Evolutionary conservation across 139 green algal genomes (phyloP), one percentile per base, ranked within the genome.

Genomic region (Chlorella sorokiniana): DNA sequence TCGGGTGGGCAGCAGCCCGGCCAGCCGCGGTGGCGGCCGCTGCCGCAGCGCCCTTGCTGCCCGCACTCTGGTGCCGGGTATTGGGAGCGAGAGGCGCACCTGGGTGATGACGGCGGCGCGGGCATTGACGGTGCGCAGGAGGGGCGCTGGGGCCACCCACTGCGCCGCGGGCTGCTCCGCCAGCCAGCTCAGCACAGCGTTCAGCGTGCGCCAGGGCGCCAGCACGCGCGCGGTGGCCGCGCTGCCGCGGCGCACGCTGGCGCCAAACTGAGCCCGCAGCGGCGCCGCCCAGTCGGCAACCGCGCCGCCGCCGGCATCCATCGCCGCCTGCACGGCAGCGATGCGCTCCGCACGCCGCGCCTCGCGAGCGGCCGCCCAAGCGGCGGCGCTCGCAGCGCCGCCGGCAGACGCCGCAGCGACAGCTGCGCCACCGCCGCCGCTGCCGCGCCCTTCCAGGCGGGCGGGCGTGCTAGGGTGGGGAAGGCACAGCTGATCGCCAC

Each of bases 41-140:
- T n/a, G n/a, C n/a, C n/a, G n/a, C n/a, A n/a, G n/a, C n/a, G n/a
- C n/a, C n/a, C n/a, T n/a, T n/a, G n/a, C n/a, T n/a, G n/a, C n/a
- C n/a, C n/a, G n/a, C n/a, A n/a, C n/a, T n/a, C n/a, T n/a, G n/a
- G n/a, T n/a, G n/a, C n/a, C n/a, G n/a, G n/a, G n/a, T n/a, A n/a
- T n/a, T 3, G 18, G 54, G 54, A 4, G 20, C 52, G 3, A 61
- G 2, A 31, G 4, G 3, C 81, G 82, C 31, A 77, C 82, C 84
- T 95, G 92, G 1, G 75, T 78, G n/a, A 93, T 90, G n/a, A 83
- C 84, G 14, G 81, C 83, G 35, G 87, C 90, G n/a, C 85, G 70
- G 8, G 81, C 69, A 85, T 94, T 94, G 63, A 90, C 84, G 54
- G 89, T 41, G 27, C 59, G 59, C 16, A 89, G 62, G 22, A 41